These are phyloP conservation scores for Inosperma sp. DNA, from an alignment of 768 basidiomycete species.

Conservation along the genomic window DNA sequence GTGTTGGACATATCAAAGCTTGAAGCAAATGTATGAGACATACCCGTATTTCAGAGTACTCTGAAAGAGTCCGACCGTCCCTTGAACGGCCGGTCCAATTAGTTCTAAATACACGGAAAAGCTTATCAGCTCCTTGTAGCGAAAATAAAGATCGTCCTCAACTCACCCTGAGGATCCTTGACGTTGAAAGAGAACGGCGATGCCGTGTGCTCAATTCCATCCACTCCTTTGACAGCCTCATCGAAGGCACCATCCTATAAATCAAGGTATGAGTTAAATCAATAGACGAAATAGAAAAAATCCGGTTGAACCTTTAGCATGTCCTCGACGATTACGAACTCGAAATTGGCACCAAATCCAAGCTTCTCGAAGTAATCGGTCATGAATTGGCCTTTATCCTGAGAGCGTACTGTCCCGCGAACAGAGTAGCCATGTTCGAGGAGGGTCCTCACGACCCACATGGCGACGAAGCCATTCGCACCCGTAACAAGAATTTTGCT, in stretches of 20 bases:
- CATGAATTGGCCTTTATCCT: constrained; percentile 53
- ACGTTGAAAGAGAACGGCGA: constrained; percentile 53
- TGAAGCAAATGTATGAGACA: background rate
- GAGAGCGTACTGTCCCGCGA: constrained; percentile 61
- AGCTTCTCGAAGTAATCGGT: constrained; percentile 47
- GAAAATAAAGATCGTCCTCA: too few species aligned
- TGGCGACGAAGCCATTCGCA: constrained; percentile 54
- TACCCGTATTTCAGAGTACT: constrained; percentile 54
- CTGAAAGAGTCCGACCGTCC: constrained; percentile 59
- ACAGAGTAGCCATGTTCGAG: constrained; percentile 59
- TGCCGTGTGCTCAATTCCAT: constrained; percentile 66
- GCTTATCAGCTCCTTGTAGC: too few species aligned
- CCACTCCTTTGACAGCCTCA: constrained; percentile 69
- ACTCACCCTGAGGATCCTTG: constrained; percentile 39
- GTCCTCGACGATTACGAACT: constrained; percentile 63
- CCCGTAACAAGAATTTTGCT: constrained; percentile 48
- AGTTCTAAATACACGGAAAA: constrained; percentile 31
- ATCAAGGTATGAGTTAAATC: background rate
- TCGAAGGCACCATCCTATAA: constrained; percentile 64
- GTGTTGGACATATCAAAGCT: background rate
- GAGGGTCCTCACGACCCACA: constrained; percentile 51
- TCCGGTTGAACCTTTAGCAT: constrained; percentile 38
- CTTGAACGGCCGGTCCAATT: constrained; percentile 62
- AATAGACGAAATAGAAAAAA: background rate
- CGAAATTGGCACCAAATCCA: constrained; percentile 46